These are phyloP conservation scores for Penicillium soppii DNA, from an alignment of 495 filamentous ascomycete genomes.

Conservation along the genomic window DNA sequence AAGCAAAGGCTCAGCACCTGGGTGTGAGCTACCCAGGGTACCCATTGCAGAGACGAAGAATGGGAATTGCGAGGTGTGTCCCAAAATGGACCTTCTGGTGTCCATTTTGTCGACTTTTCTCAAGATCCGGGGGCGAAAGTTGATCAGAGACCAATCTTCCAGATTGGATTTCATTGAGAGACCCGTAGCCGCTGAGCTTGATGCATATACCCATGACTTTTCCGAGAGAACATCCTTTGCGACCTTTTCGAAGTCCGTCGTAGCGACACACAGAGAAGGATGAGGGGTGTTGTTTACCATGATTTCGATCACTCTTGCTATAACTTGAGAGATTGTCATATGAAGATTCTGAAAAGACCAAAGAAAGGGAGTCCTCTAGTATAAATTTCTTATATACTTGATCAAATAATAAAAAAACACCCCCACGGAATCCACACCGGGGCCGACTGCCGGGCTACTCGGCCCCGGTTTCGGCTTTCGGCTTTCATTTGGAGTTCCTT, in stretches of 20 bases:
- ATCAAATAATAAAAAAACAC: background rate
- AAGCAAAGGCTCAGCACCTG: constrained; percentile 16
- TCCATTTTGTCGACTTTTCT: constrained; percentile 18
- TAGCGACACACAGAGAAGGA: constrained; percentile 12
- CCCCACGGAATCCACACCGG: background rate
- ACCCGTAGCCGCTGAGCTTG: constrained; percentile 19
- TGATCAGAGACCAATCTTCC: constrained; percentile 24
- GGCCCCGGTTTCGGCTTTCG: background rate
- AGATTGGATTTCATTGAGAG: constrained; percentile 17
- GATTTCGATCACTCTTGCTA: background rate
- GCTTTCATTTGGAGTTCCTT: background rate
- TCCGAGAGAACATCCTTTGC: constrained; percentile 17
- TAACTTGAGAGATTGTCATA: background rate
- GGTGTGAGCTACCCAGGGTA: constrained; percentile 15
- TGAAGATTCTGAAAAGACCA: background rate
- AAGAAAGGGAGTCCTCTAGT: no score
- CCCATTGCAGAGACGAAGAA: constrained; percentile 23
- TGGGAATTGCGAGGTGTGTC: constrained; percentile 10
- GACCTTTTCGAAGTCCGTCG: constrained; percentile 17
- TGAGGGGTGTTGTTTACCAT: constrained; percentile 6
- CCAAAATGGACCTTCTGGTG: constrained; percentile 14
- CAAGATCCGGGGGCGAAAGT: constrained; percentile 23
- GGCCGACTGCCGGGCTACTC: background rate
- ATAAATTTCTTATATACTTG: no score
- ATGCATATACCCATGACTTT: constrained; percentile 23